phyloP scores from a whole-genome alignment of 176 grass and related monocot species.

The Cenchrus americanus region DNA sequence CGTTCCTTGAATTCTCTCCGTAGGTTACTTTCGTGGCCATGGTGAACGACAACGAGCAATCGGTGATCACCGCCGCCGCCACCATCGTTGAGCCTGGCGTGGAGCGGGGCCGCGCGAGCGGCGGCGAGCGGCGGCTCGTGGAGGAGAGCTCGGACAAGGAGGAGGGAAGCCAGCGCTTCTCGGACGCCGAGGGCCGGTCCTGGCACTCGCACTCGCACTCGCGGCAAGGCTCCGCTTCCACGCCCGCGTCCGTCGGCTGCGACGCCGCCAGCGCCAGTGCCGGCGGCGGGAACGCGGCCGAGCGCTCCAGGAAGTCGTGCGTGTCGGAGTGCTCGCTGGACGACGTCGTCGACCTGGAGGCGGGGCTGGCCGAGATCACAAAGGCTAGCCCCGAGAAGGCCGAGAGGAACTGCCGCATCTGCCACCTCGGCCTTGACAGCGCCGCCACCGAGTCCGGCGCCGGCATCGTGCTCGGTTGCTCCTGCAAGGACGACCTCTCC shows the following conservation, averaged over 20 bases:
- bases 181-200: conserved; percentile 72
- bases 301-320: conserved; percentile 60
- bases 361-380: conserved; percentile 63
- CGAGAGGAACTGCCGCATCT: conserved; percentile 92
- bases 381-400: conserved; percentile 62
- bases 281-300: conserved; percentile 26
- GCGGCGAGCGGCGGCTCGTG: not conserved
- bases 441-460: conserved; percentile 64
- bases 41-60: conserved; percentile 36
- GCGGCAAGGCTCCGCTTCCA: conserved; percentile 53
- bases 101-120: conserved; percentile 34
- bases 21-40: conserved; percentile 37
- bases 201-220: conserved; percentile 73
- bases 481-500: conserved; percentile 93
- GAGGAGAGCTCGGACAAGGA: conserved; percentile 41
- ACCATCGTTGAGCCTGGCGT: conserved; percentile 5
- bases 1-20: conserved; percentile 5
- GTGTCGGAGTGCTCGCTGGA: conserved; percentile 78
- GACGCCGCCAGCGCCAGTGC: conserved; percentile 28
- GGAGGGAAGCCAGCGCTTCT: conserved; percentile 70
- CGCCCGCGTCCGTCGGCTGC: conserved; percentile 31
- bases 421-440: conserved; percentile 85
- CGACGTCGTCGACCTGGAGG: conserved; percentile 75
- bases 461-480: conserved; percentile 87
- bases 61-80: conserved; percentile 10